Percentiles rank a stretch among this genome's conserved stretches.
Conservation (phyloP, 768 basidiomycete species). For the Boletus rex-veris region DNA sequence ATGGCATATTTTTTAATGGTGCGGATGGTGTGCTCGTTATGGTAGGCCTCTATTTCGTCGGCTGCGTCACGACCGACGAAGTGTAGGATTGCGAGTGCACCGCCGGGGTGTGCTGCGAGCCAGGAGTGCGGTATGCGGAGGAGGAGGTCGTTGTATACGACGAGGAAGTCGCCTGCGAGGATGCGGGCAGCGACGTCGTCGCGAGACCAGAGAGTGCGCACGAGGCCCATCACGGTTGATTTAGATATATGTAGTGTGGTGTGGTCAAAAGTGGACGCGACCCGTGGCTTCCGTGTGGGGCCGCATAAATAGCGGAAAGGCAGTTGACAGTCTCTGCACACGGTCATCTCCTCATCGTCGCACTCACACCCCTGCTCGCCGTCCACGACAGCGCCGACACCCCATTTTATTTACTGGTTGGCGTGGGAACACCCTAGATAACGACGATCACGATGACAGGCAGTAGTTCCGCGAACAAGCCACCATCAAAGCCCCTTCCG, state of each 20-base stretch:
- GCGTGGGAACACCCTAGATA: conserved; percentile 23
- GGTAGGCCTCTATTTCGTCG: conserved; percentile 93
- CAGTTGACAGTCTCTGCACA: not conserved
- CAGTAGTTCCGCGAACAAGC: conserved; percentile 23
- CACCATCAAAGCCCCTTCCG: conserved; percentile 22
- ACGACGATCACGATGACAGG: conserved; percentile 18
- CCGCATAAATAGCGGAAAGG: conserved; percentile 25
- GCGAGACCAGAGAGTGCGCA: conserved; percentile 39
- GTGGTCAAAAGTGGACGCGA: not conserved
- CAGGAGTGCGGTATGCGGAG: conserved; percentile 67
- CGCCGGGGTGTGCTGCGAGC: conserved; percentile 89
- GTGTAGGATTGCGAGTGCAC: conserved; percentile 83
- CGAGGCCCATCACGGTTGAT: conserved; percentile 32
- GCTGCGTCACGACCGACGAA: conserved; percentile 94
- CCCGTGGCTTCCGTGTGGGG: conserved; percentile 1
- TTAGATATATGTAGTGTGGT: not conserved
- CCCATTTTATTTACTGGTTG: not conserved
- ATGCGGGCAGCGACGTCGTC: conserved; percentile 66
- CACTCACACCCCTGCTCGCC: not conserved
- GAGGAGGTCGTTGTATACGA: conserved; percentile 66
- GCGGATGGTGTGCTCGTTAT: conserved; percentile 44
- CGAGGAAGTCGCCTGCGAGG: conserved; percentile 68
- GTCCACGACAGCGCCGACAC: conserved; percentile 11
- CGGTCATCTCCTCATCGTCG: conserved; percentile 6
- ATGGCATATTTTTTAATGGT: conserved; percentile 51